Conservation (phyloP, 73 alveolate species). For the Tetrahymena borealis region DNA sequence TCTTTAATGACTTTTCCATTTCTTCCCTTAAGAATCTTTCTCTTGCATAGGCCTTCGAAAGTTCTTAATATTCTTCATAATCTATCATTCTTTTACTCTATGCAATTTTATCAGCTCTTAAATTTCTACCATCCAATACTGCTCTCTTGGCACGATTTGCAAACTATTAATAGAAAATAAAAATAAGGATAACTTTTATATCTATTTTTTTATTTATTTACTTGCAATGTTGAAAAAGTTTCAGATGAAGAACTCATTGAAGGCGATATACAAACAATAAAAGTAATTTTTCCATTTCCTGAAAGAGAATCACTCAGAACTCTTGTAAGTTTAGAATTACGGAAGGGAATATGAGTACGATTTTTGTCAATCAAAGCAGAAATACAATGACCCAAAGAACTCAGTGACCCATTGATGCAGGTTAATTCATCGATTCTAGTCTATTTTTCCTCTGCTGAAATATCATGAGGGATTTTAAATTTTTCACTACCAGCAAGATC, state of each 20-base stretch:
- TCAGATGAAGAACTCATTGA: constrained; percentile 34
- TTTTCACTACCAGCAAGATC: constrained; percentile 87
- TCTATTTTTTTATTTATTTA: not conserved
- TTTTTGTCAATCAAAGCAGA: constrained; percentile 91
- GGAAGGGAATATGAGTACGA: constrained; percentile 81
- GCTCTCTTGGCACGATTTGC: constrained; percentile 48
- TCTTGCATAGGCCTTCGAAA: constrained; percentile 14
- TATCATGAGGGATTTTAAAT: constrained; percentile 60
- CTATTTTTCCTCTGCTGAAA: constrained; percentile 29
- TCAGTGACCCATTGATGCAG: constrained; percentile 77
- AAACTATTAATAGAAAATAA: not conserved
- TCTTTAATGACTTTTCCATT: constrained; percentile 7
- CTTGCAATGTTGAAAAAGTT: constrained; percentile 53
- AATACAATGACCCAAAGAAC: constrained; percentile 95
- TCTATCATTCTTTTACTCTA: not conserved
- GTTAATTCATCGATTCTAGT: constrained; percentile 32
- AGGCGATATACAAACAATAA: constrained; percentile 56
- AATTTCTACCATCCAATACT: constrained; percentile 43
- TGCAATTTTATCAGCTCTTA: not conserved
- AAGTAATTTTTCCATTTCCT: constrained; percentile 89
- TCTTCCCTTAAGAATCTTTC: constrained; percentile 36
- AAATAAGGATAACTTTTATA: not conserved
- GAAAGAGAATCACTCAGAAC: constrained; percentile 90
- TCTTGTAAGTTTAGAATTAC: constrained; percentile 95
- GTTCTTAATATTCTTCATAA: constrained; percentile 32